Conservation (phyloP, 2,329 filamentous ascomycete species). For the Penicillium sumatraense region DNA sequence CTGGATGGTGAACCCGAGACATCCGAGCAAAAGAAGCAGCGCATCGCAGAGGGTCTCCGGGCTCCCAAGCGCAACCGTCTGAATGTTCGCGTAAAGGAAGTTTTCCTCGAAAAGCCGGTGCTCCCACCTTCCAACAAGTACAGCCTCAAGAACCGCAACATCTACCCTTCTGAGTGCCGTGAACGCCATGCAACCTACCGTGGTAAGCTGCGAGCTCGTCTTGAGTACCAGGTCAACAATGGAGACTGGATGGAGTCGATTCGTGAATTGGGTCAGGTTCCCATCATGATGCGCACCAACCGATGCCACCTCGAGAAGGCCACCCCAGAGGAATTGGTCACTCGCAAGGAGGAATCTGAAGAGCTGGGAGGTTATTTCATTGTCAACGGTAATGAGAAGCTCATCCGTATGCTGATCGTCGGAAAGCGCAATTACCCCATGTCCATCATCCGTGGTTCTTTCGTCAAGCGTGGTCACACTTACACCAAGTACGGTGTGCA, state of each 20-base stretch:
- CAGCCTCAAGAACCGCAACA: conserved; percentile 76
- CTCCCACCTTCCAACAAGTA: conserved; percentile 84
- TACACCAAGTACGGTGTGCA: conserved; percentile 93
- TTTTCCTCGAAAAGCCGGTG: conserved; percentile 80
- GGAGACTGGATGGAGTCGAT: conserved; percentile 81
- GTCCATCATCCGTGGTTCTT: conserved; percentile 89
- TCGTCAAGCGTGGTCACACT: conserved; percentile 80
- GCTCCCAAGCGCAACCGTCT: conserved; percentile 71
- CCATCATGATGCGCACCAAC: conserved; percentile 94
- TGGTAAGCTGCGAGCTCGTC: conserved; percentile 78
- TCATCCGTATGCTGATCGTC: conserved; percentile 89
- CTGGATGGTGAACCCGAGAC: conserved; percentile 72
- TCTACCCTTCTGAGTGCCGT: conserved; percentile 89
- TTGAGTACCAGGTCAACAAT: conserved; percentile 87
- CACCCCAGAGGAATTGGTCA: conserved; percentile 79
- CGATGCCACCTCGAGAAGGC: conserved; percentile 87
- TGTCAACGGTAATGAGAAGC: conserved; percentile 96
- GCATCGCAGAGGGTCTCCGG: conserved; percentile 59
- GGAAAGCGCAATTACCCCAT: conserved; percentile 93
- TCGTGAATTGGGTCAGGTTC: conserved; percentile 84
- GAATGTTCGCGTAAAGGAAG: conserved; percentile 75
- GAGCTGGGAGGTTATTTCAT: conserved; percentile 97
- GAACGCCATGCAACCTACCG: conserved; percentile 92
- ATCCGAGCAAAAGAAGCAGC: conserved; percentile 40
- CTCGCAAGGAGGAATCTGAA: conserved; percentile 91